These are phyloP conservation scores for Thielaviopsis punctulata DNA, from an alignment of 2,329 filamentous ascomycete species.

Conservation along the genomic window DNA sequence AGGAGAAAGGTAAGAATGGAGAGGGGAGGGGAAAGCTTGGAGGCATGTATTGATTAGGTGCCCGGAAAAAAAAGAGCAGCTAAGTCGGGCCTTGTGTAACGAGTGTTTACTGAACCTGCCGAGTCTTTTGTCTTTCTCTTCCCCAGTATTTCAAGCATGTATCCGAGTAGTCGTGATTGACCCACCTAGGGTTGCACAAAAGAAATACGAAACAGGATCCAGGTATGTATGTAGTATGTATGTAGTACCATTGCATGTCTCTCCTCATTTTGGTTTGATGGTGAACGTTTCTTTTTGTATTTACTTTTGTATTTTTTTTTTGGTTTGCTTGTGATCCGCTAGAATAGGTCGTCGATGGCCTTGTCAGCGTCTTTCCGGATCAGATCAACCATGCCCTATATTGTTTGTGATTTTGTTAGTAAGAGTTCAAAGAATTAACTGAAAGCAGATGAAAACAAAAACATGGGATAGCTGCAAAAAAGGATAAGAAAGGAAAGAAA, in stretches of 20 bases:
- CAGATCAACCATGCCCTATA: conserved; percentile 79
- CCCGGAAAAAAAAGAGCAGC: too few species aligned
- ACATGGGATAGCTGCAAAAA: background rate
- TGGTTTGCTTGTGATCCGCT: conserved; percentile 3
- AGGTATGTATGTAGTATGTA: too few species aligned
- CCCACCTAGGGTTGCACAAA: background rate
- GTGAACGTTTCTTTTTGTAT: background rate
- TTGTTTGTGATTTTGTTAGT: background rate
- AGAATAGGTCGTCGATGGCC: conserved; percentile 72
- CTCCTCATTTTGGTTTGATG: background rate
- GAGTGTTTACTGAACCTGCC: too few species aligned
- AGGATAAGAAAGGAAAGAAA: background rate
- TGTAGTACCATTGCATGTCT: background rate
- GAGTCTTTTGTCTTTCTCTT: too few species aligned
- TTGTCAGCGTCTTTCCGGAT: conserved; percentile 92
- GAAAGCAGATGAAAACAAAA: background rate
- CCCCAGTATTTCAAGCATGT: too few species aligned
- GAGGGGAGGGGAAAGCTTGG: too few species aligned
- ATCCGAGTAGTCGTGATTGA: too few species aligned
- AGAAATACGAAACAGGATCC: too few species aligned
- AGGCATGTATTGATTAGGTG: too few species aligned
- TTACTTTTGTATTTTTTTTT: background rate
- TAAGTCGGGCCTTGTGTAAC: too few species aligned
- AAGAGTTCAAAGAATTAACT: background rate
- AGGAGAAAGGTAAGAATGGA: too few species aligned